A percentile compares a stretch with the other conserved stretches of the same genome.
These are phyloP conservation scores for Sutorius australiensis DNA, from an alignment of 768 basidiomycete species.

Conservation along the genomic window DNA sequence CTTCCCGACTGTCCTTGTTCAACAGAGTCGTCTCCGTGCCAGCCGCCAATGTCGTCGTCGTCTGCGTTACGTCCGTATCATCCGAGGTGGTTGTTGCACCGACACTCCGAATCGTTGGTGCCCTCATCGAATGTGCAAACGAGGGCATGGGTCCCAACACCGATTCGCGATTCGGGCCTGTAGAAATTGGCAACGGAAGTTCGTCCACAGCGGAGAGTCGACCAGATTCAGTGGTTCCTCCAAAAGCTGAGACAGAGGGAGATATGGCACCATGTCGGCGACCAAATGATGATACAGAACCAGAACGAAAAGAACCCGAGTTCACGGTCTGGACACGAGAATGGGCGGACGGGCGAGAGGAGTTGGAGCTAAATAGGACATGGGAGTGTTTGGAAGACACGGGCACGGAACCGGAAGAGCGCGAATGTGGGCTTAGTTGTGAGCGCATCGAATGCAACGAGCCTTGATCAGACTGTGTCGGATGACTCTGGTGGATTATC, in stretches of 20 bases:
- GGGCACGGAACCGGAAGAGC: constrained; percentile 52
- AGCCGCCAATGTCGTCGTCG: constrained; percentile 16
- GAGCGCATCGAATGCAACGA: constrained; percentile 66
- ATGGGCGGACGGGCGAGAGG: constrained; percentile 49
- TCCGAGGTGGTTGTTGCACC: constrained; percentile 31
- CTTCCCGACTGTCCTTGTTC: constrained; percentile 12
- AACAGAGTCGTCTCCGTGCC: constrained; percentile 11
- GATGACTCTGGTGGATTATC: constrained; percentile 39
- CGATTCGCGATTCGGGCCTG: constrained; percentile 23
- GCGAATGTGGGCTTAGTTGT: constrained; percentile 45
- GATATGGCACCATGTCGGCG: constrained; percentile 40
- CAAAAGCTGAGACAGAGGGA: constrained; percentile 52
- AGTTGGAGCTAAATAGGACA: constrained; percentile 48
- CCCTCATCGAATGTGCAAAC: constrained; percentile 23
- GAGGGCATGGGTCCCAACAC: constrained; percentile 34
- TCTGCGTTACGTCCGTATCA: constrained; percentile 28
- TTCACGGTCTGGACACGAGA: constrained; percentile 36
- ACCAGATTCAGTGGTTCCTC: constrained; percentile 22
- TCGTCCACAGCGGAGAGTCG: constrained; percentile 25
- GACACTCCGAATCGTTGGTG: constrained; percentile 32
- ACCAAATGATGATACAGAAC: constrained; percentile 55
- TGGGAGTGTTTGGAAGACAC: constrained; percentile 42
- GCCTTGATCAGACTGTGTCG: constrained; percentile 53
- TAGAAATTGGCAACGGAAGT: constrained; percentile 8
- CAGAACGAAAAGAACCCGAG: constrained; percentile 42